Evolutionary conservation across 495 filamentous ascomycete genomes (phyloP), one percentile per base, ranked within the genome.

Genomic region (Trypethelium eluteriae): DNA sequence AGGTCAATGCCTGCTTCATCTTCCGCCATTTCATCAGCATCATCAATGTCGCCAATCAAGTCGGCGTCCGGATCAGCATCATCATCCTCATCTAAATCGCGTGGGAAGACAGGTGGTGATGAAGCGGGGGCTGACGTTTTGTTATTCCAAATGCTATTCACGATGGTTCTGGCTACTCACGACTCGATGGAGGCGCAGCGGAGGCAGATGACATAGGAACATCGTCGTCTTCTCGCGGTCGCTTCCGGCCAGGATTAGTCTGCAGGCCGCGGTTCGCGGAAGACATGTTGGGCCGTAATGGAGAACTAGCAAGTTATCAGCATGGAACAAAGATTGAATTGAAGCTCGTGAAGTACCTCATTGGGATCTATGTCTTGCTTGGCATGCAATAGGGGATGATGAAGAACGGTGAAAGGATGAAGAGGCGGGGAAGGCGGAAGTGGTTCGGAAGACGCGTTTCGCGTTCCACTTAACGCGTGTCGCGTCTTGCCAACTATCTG

Each of bases 21-120:
- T 75, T 98, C 95, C 11, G 93, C 95, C 85, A 92, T 85, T 76
- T 99, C 95, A 70, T 98, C 95, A 57, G 91, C 84, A 71, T 99
- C 95, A 65, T 97, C 93, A 70, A 97, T 86, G 72, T 96, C 92
- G 59, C 83, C 87, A 56, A 88, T 81, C 5, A 95, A 76, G 67
- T 92, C 88, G 63, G 84, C 81, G 62, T 91, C 89, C 50, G 89
- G 87, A 69, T 89, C 86, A 11, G 85, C 73, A 46, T 86, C 83
- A 64, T 92, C 88, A 44, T 93, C 88, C n/a, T 92, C 88, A 70
- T 93, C 81, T 34, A 78, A 80, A 63, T 86, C 82, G 47, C 81
- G 80, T 49, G 85, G 85, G 67, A 87, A 78, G 64, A 87, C 80
- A 39, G 81, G 81, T 32, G 81, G 81, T 16, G 81, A 84, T 3